Evolutionary conservation across 225 moss, liverwort and hornwort species (phyloP).

Genomic region (Antitrichia curtipendula): DNA sequence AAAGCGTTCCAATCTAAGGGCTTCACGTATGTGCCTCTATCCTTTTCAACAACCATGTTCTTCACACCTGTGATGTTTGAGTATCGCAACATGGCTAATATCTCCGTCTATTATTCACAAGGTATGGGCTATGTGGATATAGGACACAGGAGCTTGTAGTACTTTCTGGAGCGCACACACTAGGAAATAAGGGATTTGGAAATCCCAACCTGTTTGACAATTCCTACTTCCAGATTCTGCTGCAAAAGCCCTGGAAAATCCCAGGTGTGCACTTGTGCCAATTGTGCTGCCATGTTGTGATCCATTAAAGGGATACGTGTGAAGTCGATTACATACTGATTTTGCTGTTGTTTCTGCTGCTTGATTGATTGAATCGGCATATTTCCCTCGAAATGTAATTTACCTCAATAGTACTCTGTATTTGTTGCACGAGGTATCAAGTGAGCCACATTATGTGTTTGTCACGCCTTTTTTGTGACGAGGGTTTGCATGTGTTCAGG

Average conservation of each 20-base stretch:
- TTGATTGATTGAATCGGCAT: not conserved
- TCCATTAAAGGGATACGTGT: not conserved
- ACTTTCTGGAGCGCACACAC: conserved; percentile 79
- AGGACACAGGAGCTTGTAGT: conserved; percentile 83
- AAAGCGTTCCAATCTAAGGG: conserved; percentile 67
- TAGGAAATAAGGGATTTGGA: conserved; percentile 91
- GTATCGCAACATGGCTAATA: not conserved
- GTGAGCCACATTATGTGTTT: not conserved
- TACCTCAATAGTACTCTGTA: not conserved
- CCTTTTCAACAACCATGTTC: not conserved
- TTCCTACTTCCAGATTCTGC: conserved; percentile 67
- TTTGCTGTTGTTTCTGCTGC: not conserved
- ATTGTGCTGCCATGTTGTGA: not conserved
- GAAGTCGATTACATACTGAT: not conserved
- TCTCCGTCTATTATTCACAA: not conserved
- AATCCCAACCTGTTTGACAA: conserved; percentile 82
- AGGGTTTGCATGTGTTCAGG: conserved; percentile 1
- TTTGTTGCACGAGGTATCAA: not conserved
- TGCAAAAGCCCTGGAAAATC: conserved; percentile 61
- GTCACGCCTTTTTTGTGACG: not conserved
- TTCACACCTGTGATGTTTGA: not conserved
- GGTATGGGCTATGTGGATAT: not conserved
- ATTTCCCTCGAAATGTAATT: not conserved
- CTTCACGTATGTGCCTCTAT: conserved; percentile 48
- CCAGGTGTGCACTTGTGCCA: conserved; percentile 13